A percentile compares a stretch with the other conserved stretches of the same genome.
Evolutionary conservation across 73 alveolate species (phyloP).

Genomic region (Tetrahymena borealis): DNA sequence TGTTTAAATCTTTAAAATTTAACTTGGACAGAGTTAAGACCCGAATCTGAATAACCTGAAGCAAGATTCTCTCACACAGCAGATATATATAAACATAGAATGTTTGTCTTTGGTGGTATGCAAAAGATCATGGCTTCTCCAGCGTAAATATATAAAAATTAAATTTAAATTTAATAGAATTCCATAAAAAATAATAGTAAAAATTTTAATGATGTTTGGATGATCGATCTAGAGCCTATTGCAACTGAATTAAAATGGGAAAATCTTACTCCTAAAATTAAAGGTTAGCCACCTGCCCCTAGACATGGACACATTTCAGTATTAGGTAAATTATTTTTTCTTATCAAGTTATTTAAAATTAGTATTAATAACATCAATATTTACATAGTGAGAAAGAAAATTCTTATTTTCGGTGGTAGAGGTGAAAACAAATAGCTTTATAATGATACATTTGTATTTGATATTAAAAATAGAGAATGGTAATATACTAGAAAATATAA

Average conservation of each 20-base stretch:
- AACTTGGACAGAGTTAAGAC: conserved; percentile 39
- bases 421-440: conserved; percentile 17
- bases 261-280: not conserved
- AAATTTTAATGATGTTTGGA: conserved; percentile 34
- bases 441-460: conserved; percentile 22
- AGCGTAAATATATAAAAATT: not conserved
- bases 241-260: conserved; percentile 7
- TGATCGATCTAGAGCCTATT: conserved; percentile 18
- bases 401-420: conserved; percentile 41
- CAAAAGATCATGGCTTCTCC: not conserved
- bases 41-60: conserved; percentile 24
- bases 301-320: conserved; percentile 42
- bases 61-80: conserved; percentile 49
- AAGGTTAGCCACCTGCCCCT: conserved; percentile 42
- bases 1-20: conserved; percentile 44
- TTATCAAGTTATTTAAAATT: not conserved
- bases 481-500: not conserved
- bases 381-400: conserved; percentile 2
- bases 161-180: not conserved
- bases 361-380: too few relatives aligned
- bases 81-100: conserved; percentile 17
- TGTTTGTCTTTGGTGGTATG: conserved; percentile 48
- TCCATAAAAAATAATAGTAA: not conserved
- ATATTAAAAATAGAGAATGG: conserved; percentile 26
- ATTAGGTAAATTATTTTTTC: not conserved